Conservation (phyloP, 768 basidiomycete species). For the Boletus barrowsii region DNA sequence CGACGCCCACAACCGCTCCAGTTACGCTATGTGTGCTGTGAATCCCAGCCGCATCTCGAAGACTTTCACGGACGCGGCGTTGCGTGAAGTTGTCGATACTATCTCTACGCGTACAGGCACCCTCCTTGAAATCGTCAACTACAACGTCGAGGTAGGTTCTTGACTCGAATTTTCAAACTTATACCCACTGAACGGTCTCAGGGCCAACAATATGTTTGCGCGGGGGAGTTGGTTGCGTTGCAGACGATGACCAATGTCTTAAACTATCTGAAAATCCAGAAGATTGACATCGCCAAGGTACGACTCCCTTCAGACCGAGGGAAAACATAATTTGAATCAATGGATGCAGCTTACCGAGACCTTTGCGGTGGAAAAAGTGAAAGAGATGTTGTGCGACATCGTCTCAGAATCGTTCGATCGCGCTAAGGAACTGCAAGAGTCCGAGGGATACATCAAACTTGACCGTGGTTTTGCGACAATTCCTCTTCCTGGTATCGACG, state of each 20-base stretch:
- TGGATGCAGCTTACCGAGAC: conserved; percentile 74
- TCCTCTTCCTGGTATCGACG: conserved; percentile 94
- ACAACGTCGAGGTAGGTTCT: conserved; percentile 75
- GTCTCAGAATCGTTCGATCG: conserved; percentile 76
- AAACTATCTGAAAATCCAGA: conserved; percentile 95
- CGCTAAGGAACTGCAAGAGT: conserved; percentile 73
- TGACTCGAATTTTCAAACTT: background rate
- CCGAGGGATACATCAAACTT: conserved; percentile 86
- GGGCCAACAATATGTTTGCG: conserved; percentile 99
- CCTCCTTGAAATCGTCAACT: conserved; percentile 97
- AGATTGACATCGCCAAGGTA: conserved; percentile 89
- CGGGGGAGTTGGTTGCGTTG: conserved; percentile 90
- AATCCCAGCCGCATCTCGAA: conserved; percentile 94
- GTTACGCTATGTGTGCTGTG: conserved; percentile 99
- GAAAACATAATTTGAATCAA: background rate
- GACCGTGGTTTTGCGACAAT: conserved; percentile 97
- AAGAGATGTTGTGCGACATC: conserved; percentile 93
- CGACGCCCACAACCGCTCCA: conserved; percentile 87
- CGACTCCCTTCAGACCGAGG: background rate
- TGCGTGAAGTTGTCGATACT: conserved; percentile 95
- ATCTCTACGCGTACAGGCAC: conserved; percentile 75
- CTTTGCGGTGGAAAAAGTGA: conserved; percentile 88
- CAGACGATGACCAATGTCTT: conserved; percentile 95
- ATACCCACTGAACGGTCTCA: conserved; percentile 31
- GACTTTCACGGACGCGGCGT: conserved; percentile 90